Evolutionary conservation across 2,329 filamentous ascomycete genomes (phyloP), one percentile per base, ranked within the genome.

Genomic region (Phoma sp.): DNA sequence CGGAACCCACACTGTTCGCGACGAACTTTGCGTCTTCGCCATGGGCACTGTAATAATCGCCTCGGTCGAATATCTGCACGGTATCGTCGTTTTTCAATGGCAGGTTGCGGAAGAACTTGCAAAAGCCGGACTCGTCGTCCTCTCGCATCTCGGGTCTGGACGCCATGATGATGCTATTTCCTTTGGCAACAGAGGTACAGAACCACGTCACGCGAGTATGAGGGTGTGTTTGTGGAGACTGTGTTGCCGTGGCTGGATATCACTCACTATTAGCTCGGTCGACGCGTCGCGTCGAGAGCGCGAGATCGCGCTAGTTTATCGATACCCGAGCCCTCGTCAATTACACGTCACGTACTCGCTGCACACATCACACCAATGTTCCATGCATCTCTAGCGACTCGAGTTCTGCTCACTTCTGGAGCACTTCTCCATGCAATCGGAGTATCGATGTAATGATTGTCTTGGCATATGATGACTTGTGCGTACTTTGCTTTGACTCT

Each of bases 71-170:
- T 57, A 99, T 89, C 49, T 95, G 88, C 49, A 99, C 84, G 0
- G 91, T 93, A 50, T 90, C 89, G 35, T 87, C 84, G 65, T 87
- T 85, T 48, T 87, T 86, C 13, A 81, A 69, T 6, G 92, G 87
- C 2, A 99, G 83, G n/a, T 88, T 89, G 67, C 94, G 94, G 82
- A 96, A 99, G 80, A 92, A 96, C 66, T 89, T 91, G 79, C 98
- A 97, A 82, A 99, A 99, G 64, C 94, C 92, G 71, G 89, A 88
- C 81, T 99, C 95, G 73, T 99, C 95, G 71, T 99, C 96, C 73
- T 98, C 91, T 71, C 84, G 84, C 60, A 85, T 76, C 65, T 85
- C 83, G 12, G 83, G 83, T 60, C 83, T 74, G 33, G 82, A 84
- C 48, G 78, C 78, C 83, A 85, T 85, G 8, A 7, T 50, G n/a